Base-by-base conservation (phyloP, 495 filamentous ascomycete genomes). In the Tuber brumale region DNA sequence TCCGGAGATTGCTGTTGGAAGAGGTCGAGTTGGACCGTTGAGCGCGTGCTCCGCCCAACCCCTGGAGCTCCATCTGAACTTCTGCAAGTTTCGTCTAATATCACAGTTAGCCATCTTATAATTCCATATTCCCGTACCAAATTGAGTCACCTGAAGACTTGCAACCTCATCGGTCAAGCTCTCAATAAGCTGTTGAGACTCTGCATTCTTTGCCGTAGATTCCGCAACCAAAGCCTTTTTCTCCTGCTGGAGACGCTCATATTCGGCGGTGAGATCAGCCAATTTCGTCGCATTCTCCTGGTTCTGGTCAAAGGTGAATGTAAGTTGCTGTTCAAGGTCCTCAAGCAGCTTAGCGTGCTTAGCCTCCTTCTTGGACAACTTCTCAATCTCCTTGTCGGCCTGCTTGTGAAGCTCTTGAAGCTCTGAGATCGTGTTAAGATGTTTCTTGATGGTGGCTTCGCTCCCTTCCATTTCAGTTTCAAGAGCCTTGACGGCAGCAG, bases 301-400 rank as follows among this genome's bases (percentile, higher is more conserved):
- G 79, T 95, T 93, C 82, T 97, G 93, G 75, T 99, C 95, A 83
- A 92, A 99, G 84, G 93, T 97, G 82, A 87, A 93, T 77, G 92
- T 91, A n/a, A 99, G 89, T 81, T 99, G 95, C 76, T 99, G 94
- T 84, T 99, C 95, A 27, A 99, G 90, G 84, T 98, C 95, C 82
- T 97, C 94, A 12, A 98, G 92, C 14, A 99, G 86, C 69, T 92
- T 90, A 23, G 92, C 92, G 84, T 94, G 95, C 86, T 95, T 96
- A 85, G 93, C 84, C 84, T 92, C 91, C 83, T 91, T 89, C 61
- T 87, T 85, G 19, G 82, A 85, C 72, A 91, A 85, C 75, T 86
- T 87, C 73, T 90, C 87, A 69, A 93, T 84, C 51, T 91, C 86
- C 27, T 84, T 82, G 69, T 83, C 75, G 19, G 72, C 69, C 39